Evolutionary conservation across 2,329 filamentous ascomycete genomes (phyloP).

Genomic region (Talaromyces sp.): DNA sequence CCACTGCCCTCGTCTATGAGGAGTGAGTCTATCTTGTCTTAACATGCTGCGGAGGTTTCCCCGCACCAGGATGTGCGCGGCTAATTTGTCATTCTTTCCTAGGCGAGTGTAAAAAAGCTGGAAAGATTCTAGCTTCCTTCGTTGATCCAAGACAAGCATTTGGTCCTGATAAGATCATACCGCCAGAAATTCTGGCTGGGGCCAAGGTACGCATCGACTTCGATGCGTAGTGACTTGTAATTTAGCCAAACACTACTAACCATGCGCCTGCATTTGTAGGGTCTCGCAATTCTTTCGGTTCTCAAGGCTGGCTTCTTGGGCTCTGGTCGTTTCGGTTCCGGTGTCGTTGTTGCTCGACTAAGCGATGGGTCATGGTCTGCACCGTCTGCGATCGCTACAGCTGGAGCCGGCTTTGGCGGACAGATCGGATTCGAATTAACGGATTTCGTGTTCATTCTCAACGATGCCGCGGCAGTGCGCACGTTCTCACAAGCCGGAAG

Average conservation of each 20-base stretch:
- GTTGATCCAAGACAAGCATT: constrained; percentile 90
- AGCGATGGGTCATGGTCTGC: constrained; percentile 49
- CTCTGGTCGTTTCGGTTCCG: constrained; percentile 49
- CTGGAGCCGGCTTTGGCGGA: constrained; percentile 49
- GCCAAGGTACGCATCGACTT: constrained; percentile 65
- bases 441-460: constrained; percentile 93
- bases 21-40: constrained; percentile 36
- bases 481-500: constrained; percentile 91
- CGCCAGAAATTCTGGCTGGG: constrained; percentile 79
- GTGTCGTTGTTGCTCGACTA: constrained; percentile 48
- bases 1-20: constrained; percentile 48
- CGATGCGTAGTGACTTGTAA: not conserved
- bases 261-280: constrained; percentile 28
- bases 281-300: constrained; percentile 49
- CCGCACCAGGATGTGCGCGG: constrained; percentile 31
- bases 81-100: constrained; percentile 30
- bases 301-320: constrained; percentile 51
- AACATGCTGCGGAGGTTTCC: constrained; percentile 23
- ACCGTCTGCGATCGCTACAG: constrained; percentile 48
- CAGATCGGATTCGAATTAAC: constrained; percentile 52
- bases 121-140: constrained; percentile 92
- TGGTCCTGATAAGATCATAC: constrained; percentile 95
- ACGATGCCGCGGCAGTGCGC: constrained; percentile 82
- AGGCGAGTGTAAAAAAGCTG: constrained; percentile 98
- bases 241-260: not conserved